Evolutionary conservation across 2,329 filamentous ascomycete genomes (phyloP), one percentile per base, ranked within the genome.

Genomic region (Arthrobotrys sinensis): DNA sequence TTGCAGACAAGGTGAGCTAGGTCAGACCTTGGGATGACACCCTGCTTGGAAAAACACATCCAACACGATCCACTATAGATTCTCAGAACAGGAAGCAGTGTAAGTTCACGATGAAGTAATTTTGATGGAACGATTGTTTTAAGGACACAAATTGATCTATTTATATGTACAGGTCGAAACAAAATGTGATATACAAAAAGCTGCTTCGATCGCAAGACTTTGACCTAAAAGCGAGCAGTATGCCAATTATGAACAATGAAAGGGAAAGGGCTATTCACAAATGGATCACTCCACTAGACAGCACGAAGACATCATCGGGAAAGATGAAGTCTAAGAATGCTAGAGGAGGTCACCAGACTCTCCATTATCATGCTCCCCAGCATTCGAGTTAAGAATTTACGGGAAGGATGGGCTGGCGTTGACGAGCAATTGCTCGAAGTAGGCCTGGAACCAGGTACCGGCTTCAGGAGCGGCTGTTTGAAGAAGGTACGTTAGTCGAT

Each of bases 351-450:
- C 52, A 71, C 60, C 50, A 52, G 16, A 36, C 8, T 40, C 40
- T 69, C 32, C 38, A 67, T 62, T 40, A 63, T 50, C 53, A 36
- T 34, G 21, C 48, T 77, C 48, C 50, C 11, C 45, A 46, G 19
- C 4, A 52, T 53, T 53, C 28, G 46, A 70, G 36, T 45, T 36
- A 68, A 48, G 57, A 43, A 78, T 72, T 78, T 78, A 78, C 36
- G 73, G 73, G 75, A 81, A 80, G n/a, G 80, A 48, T 55, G 80
- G 80, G 64, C 82, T 83, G 79, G 86, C 85, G 80, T 86, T 86
- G 81, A 83, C 82, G 80, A 86, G 46, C 71, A 86, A 83, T 80
- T 82, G 82, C 83, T 86, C 85, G 78, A 86, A 86, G 84, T 86
- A 86, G 50, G 83, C 84, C 83, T 86, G 84, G 83, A 85, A 84